These are phyloP conservation scores for Pichia phayaonensis DNA, from an alignment of 805 yeast species.

Conservation along the genomic window DNA sequence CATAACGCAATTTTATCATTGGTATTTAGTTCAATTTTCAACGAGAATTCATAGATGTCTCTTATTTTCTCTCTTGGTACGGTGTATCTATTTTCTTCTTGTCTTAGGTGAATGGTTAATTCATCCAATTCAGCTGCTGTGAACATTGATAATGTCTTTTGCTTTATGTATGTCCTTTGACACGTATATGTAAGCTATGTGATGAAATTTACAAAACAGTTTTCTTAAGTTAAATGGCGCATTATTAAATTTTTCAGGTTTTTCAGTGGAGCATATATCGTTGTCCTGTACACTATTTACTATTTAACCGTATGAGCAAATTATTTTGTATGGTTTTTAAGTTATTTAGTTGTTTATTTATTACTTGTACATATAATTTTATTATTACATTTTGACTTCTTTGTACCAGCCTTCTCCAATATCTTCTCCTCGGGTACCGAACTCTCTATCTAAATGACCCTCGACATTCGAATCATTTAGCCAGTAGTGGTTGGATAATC, in stretches of 20 bases:
- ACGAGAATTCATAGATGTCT: neutral
- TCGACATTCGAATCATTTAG: slow-evolving; percentile 66
- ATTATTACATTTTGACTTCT: neutral
- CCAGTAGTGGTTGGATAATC: slow-evolving; percentile 87
- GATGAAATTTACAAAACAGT: too few species aligned
- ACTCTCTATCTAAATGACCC: slow-evolving; percentile 69
- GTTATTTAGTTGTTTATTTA: too few species aligned
- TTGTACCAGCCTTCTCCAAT: slow-evolving; percentile 77
- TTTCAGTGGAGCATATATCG: too few species aligned
- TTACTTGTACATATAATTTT: neutral
- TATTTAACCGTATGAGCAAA: too few species aligned
- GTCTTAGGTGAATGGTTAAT: slow-evolving; percentile 4
- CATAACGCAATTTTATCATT: neutral
- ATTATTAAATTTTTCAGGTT: too few species aligned
- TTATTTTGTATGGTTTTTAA: too few species aligned
- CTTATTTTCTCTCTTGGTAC: neutral
- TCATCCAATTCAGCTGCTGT: neutral
- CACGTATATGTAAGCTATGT: too few species aligned
- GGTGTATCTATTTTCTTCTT: neutral
- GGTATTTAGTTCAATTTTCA: neutral
- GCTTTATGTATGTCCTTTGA: too few species aligned
- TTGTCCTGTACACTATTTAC: too few species aligned
- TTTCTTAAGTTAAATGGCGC: too few species aligned
- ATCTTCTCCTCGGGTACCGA: slow-evolving; percentile 78
- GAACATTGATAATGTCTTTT: neutral